Conservation (phyloP, 2,329 filamentous ascomycete species). For the Helotiales sp. region DNA sequence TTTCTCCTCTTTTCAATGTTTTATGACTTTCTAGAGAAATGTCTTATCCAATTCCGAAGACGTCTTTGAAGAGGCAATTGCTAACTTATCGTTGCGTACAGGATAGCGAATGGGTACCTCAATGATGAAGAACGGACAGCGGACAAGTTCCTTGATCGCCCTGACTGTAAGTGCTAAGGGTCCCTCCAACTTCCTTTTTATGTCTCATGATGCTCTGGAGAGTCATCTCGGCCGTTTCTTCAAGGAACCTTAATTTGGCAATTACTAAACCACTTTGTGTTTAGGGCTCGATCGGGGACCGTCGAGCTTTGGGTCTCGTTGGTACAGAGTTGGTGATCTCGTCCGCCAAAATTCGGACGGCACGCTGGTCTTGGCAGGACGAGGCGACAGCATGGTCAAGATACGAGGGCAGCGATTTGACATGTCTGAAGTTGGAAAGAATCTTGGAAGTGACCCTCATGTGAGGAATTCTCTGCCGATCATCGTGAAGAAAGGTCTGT, state of each 20-base stretch:
- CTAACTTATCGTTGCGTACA: too few relatives aligned
- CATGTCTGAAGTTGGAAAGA: constrained; percentile 53
- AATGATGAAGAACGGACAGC: constrained; percentile 61
- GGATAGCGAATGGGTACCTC: constrained; percentile 64
- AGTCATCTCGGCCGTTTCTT: too few relatives aligned
- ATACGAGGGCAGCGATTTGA: constrained; percentile 68
- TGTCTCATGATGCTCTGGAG: not conserved
- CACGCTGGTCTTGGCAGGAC: constrained; percentile 60
- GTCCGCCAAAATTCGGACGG: constrained; percentile 57
- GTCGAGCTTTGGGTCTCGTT: constrained; percentile 42
- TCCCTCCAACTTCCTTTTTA: not conserved
- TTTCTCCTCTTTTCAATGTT: too few relatives aligned
- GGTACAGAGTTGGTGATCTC: constrained; percentile 66
- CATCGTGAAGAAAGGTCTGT: constrained; percentile 6
- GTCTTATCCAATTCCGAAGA: too few relatives aligned
- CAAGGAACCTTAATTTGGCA: too few relatives aligned
- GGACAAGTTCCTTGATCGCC: constrained; percentile 60
- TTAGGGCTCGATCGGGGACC: constrained; percentile 42
- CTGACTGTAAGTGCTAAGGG: constrained; percentile 46
- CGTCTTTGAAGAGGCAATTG: too few relatives aligned
- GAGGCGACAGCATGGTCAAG: constrained; percentile 72
- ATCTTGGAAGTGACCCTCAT: not conserved
- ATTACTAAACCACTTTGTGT: not conserved
- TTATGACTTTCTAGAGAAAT: too few relatives aligned
- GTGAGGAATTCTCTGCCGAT: constrained; percentile 8